Evolutionary conservation across 805 yeast genomes (phyloP).

Genomic region (Cyberlindnera nakhonratchasimensis): DNA sequence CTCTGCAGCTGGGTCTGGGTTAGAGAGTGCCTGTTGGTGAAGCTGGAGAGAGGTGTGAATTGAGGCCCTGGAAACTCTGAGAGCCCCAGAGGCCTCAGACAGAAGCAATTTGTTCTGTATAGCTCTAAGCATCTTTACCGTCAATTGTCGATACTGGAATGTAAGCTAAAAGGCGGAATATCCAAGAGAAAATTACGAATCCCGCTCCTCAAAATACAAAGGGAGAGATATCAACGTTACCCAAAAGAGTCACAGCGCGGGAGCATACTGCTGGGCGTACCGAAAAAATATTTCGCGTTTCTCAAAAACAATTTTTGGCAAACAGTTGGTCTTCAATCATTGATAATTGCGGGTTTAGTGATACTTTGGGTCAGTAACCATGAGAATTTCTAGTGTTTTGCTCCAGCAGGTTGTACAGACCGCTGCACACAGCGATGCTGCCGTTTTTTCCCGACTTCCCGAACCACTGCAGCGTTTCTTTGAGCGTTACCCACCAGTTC

Average conservation of each 20-base stretch:
- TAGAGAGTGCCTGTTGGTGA: conserved; percentile 4
- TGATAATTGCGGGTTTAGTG: background rate
- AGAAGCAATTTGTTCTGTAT: background rate
- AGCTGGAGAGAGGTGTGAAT: conserved; percentile 7
- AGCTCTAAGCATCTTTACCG: background rate
- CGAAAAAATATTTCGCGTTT: conserved; percentile 7
- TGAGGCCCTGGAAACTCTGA: conserved; percentile 4
- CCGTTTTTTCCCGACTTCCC: conserved; percentile 60
- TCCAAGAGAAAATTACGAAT: too few species aligned
- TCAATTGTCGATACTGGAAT: too few species aligned
- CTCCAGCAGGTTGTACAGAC: conserved; percentile 10
- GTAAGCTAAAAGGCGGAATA: too few species aligned
- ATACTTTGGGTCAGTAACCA: background rate
- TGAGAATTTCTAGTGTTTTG: conserved; percentile 7
- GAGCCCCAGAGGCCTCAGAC: background rate
- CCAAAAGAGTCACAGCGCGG: conserved; percentile 1
- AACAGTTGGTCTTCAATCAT: too few species aligned
- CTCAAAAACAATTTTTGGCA: background rate
- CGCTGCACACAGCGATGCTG: conserved; percentile 31
- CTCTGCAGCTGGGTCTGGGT: conserved; percentile 16
- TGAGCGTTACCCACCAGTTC: conserved; percentile 79
- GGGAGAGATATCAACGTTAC: background rate
- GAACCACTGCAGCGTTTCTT: conserved; percentile 68
- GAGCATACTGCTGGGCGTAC: too few species aligned
- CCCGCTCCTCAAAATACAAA: too few species aligned